Evolutionary conservation across 495 filamentous ascomycete genomes (phyloP).

Genomic region (Penicillium tannophilum): DNA sequence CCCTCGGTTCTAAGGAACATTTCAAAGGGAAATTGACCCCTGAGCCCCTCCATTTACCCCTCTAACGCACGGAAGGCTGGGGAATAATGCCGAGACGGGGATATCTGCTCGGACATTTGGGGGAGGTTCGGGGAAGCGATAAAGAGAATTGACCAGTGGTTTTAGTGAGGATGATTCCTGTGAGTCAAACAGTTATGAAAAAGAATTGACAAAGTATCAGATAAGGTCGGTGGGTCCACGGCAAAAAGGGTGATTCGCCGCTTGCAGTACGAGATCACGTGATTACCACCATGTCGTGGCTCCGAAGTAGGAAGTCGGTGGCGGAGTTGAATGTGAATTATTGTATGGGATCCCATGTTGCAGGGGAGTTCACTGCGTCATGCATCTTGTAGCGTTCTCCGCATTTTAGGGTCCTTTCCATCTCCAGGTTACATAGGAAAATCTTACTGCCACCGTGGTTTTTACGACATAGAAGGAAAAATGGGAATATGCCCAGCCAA

Average conservation of each 20-base stretch:
- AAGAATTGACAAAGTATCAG: slow-evolving; percentile 25
- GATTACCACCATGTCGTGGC: slow-evolving; percentile 3
- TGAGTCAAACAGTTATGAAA: slow-evolving; percentile 31
- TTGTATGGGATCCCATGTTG: not conserved
- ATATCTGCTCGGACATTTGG: not conserved
- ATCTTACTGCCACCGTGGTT: not conserved
- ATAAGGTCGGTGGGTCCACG: slow-evolving; percentile 24
- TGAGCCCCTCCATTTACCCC: slow-evolving; percentile 9
- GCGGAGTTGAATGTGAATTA: slow-evolving; percentile 5
- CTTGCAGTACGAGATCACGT: slow-evolving; percentile 22
- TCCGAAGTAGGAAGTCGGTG: slow-evolving; percentile 21
- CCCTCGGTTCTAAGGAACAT: too few species aligned
- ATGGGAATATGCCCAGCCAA: not conserved
- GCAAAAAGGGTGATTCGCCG: slow-evolving; percentile 9
- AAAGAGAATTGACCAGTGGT: slow-evolving; percentile 1
- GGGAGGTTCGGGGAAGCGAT: not conserved
- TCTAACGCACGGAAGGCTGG: slow-evolving; percentile 7
- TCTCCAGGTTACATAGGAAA: slow-evolving; percentile 15
- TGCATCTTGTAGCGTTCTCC: slow-evolving; percentile 9
- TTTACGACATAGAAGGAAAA: not conserved
- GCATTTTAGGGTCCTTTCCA: not conserved
- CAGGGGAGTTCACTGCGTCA: slow-evolving; percentile 7
- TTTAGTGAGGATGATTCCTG: slow-evolving; percentile 13
- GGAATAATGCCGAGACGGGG: slow-evolving; percentile 1
- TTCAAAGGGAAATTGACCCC: not conserved